A percentile compares a stretch with the other conserved stretches of the same genome.
These are phyloP conservation scores for Zancudomyces culisetae DNA, from an alignment of 371 early-diverging fungal species.

Conservation along the genomic window DNA sequence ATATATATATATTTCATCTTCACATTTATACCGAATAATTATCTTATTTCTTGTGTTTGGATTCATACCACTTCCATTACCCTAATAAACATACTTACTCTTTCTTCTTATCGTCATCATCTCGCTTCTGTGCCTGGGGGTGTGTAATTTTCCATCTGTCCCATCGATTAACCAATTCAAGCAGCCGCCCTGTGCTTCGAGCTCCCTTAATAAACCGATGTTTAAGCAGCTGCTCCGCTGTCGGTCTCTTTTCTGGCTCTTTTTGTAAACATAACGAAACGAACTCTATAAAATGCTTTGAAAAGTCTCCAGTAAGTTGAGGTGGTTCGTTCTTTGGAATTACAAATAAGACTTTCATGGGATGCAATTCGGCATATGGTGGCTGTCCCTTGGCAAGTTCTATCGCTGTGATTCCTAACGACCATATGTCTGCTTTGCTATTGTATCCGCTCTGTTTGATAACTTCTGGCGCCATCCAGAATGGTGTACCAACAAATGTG, in stretches of 20 bases:
- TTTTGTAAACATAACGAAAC: conserved; percentile 67
- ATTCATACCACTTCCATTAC: too few relatives aligned
- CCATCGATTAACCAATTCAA: conserved; percentile 65
- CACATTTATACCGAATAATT: too few relatives aligned
- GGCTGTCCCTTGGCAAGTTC: conserved; percentile 88
- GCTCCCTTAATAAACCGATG: conserved; percentile 73
- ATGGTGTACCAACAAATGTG: conserved; percentile 97
- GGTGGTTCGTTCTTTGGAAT: conserved; percentile 89
- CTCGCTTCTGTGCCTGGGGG: conserved; percentile 12
- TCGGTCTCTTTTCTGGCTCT: conserved; percentile 64
- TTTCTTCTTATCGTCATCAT: background rate
- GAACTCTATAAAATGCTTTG: conserved; percentile 80
- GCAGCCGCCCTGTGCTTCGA: conserved; percentile 59
- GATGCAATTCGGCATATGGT: conserved; percentile 80
- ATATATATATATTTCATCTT: too few relatives aligned
- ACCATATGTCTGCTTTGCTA: conserved; percentile 97
- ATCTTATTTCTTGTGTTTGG: too few relatives aligned
- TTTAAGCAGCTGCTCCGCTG: conserved; percentile 75
- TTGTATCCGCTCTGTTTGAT: conserved; percentile 91
- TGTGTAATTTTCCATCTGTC: conserved; percentile 35
- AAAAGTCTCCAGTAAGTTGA: conserved; percentile 49
- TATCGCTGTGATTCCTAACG: conserved; percentile 93
- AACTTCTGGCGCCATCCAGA: conserved; percentile 98
- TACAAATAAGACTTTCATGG: conserved; percentile 80
- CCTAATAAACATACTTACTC: conserved; percentile 6